Base-by-base conservation (phyloP, 2,329 filamentous ascomycete species). In the Fusarium luffae region DNA sequence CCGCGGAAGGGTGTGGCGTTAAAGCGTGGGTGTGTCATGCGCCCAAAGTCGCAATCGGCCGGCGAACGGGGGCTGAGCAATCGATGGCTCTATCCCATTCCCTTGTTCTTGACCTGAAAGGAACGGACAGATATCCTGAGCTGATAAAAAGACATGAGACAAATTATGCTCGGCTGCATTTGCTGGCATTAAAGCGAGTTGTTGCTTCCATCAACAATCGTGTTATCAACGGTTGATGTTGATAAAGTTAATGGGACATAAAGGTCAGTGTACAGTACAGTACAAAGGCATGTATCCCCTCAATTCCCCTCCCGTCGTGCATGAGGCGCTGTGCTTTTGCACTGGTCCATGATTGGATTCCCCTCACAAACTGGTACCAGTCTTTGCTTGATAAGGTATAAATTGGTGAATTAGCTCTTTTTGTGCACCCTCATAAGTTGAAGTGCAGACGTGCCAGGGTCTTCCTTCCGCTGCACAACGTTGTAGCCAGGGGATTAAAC, bases 31-130 rank as follows among this genome's bases (percentile, higher is more conserved):
- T 46, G 63, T 66, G 50, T 63, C 56, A 72, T 63, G 59, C 59
- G 43, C 61, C 51, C 56, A 66, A 62, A 58, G 67, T 71, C 70
- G 66, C 63, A 72, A 70, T 73, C 69, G 71, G 61, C 59, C 30
- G 67, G 66, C 59, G 69, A 69, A 69, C 59, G 64, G 68, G 66
- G 68, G 72, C 68, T 72, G 65, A 70, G 72, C 63, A 46, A 54
- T 47, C 28, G 32, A 28, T 52, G 49, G 34, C 49, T 60, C 62
- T 65, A 51, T 65, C 66, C 41, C 54, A 40, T 67, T 47, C 57
- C 57, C 52, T 54, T 59, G 48, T 56, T 56, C 48, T 43, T 50
- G 56, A 54, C 28, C 63, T 68, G 49, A 34, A 66, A 19, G 49
- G 43, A 57, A 66, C 49, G 46, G 59, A 63, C 37, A 61, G 46